Base-by-base conservation (phyloP, 352 stramenopile genomes). In the Elongisporangium anandrum region DNA sequence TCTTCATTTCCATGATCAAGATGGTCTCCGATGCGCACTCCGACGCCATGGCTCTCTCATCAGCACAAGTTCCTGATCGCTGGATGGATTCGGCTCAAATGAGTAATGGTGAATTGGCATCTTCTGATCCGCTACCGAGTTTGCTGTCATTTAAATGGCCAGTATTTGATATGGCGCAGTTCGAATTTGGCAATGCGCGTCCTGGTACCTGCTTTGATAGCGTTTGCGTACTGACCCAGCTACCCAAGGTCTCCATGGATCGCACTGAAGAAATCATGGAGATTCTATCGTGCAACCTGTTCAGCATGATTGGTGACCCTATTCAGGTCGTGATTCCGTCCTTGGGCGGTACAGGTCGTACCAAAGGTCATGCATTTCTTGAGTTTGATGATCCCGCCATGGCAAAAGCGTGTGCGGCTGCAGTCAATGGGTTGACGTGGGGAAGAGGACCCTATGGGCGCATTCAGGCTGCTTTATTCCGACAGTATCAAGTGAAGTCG, bases 131-230 rank as follows among this genome's bases (percentile, higher is more conserved):
- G 29, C 63, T 64, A 26, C 52, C 45, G 5, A 65, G 53, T 2
- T 72, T 79, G 52, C 65, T 82, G 20, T 68, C 74, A n/a, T 86
- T 91, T 60, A 90, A 93, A 52, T 95, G 86, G 86, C 86, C 86
- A 22, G 84, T 95, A 8, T 94, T 95, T 57, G 86, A 95, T 55
- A 95, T 95, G 86, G 86, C 86, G 0, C 86, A 94, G 62, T 95
- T 94, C 22, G 86, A 95, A 60, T 94, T 95, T 56, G 84, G 82
- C 24, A 95, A 87, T 50, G 81, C 86, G 3, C 86, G 86, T 4
- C 16, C 63, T 6, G 82, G 79, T 6, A 95, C 86, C 38, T 91
- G 86, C 58, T 95, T 94, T 56, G 78, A 90, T 21, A 90, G 77
- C 59, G 82, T 95, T 1, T 92, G 85, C 45, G 86, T 95, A 47